Conservation (phyloP, 257 asterid species). For the Penstemon newberryi region DNA sequence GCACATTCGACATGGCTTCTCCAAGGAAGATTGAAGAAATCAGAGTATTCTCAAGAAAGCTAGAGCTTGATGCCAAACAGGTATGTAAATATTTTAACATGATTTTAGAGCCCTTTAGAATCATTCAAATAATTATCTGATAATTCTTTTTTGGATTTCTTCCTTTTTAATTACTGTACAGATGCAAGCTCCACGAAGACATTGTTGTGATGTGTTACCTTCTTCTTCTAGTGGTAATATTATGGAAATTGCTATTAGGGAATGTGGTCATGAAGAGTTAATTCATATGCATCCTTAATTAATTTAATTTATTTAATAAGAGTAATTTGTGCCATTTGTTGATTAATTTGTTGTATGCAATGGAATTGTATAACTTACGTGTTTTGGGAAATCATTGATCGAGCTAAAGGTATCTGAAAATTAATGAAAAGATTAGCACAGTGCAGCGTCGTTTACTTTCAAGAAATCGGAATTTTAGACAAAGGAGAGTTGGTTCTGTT, state of each 20-base stretch:
- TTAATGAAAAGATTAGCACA: too few species aligned
- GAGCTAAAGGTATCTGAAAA: too few species aligned
- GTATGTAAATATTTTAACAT: conserved; percentile 28
- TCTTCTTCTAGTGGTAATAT: conserved; percentile 41
- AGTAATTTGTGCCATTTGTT: too few species aligned
- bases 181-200: conserved; percentile 79
- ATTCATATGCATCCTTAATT: conserved; percentile 49
- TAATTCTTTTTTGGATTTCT: not conserved
- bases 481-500: too few species aligned
- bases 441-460: too few species aligned
- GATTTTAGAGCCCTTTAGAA: not conserved
- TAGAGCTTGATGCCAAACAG: conserved; percentile 54
- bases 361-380: too few species aligned
- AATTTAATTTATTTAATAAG: too few species aligned
- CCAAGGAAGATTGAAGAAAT: conserved; percentile 64
- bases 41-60: conserved; percentile 55
- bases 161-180: conserved; percentile 24
- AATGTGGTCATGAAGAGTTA: conserved; percentile 73
- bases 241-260: conserved; percentile 66
- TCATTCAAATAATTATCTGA: not conserved
- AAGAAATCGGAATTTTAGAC: too few species aligned
- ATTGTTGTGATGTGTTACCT: conserved; percentile 76
- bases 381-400: too few species aligned
- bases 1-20: conserved; percentile 55
- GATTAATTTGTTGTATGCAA: too few species aligned